phyloP scores from a whole-genome alignment of 176 grass and related monocot species.

The Areca catechu region DNA sequence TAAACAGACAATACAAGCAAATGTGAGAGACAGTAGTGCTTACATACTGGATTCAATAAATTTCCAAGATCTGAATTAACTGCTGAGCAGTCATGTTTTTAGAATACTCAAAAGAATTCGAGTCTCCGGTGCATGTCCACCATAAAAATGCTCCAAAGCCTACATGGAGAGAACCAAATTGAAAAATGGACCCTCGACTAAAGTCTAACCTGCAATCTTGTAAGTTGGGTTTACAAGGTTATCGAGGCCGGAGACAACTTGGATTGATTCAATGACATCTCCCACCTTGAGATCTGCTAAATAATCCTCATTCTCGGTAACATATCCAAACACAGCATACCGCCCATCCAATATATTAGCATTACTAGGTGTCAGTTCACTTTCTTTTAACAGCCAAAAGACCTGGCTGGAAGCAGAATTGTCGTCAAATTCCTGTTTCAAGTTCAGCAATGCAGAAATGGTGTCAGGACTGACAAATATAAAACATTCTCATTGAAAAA shows the following conservation, averaged over 20 bases:
- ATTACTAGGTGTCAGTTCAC: slow-evolving; percentile 97
- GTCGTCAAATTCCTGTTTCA: slow-evolving; percentile 89
- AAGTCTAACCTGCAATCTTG: slow-evolving; percentile 66
- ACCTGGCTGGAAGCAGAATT: slow-evolving; percentile 96
- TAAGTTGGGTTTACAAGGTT: slow-evolving; percentile 94
- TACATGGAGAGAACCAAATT: too few species aligned
- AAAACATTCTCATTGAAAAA: background rate
- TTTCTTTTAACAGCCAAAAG: slow-evolving; percentile 98
- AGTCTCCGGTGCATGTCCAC: too few species aligned
- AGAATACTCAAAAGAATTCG: too few species aligned
- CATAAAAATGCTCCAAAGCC: too few species aligned
- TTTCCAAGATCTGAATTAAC: too few species aligned
- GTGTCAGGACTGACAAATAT: too few species aligned
- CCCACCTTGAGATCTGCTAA: slow-evolving; percentile 93
- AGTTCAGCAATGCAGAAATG: slow-evolving; percentile 4
- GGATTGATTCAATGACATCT: slow-evolving; percentile 90
- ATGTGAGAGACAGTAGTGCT: too few species aligned
- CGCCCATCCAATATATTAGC: slow-evolving; percentile 95
- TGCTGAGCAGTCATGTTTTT: too few species aligned
- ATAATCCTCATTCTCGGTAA: slow-evolving; percentile 79
- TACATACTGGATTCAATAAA: too few species aligned
- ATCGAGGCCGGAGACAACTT: slow-evolving; percentile 80
- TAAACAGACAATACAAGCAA: too few species aligned
- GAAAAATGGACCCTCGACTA: slow-evolving; percentile 13
- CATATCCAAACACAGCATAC: slow-evolving; percentile 77